Evolutionary conservation across 1,139 yeast genomes (phyloP), one percentile per base, ranked within the genome.

Genomic region (Suhomyces terraborum): DNA sequence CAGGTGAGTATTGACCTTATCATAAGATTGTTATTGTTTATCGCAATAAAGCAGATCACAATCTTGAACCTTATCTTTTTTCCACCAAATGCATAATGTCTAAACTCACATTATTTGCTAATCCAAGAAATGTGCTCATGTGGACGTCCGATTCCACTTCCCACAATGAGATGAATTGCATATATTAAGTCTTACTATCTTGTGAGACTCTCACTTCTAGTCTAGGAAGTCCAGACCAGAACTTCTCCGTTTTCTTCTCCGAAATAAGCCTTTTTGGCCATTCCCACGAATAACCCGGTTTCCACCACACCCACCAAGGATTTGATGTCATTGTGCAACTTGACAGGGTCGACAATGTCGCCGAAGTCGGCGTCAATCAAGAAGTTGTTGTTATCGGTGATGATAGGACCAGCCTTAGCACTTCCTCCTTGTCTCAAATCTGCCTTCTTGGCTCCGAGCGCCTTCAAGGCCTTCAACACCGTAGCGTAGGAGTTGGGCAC

Each of bases 321-420:
- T 66, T 88, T 89, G 62, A 94, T 82, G 53, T 79, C 61, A 28
- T 58, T 47, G 62, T 89, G 91, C 53, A 91, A 74, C 21, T 59
- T 60, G 34, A 58, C 55, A 4, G 91, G 85, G 52, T 84, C 81
- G 18, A 67, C 61, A 40, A 94, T 80, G 43, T 76, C 77, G 23
- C 96, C 97, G 59, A 94, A 93, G 61, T 89, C 91, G 22, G 96
- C 95, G 66, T 94, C 99, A 46, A 94, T 79, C 50, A 94, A 77
- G 60, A 89, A 88, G 66, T 91, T 93, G 64, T 91, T 89, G 67
- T 94, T 94, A 63, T 94, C 99, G 29, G 98, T 91, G 46, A 94
- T 86, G n/a, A 89, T 84, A 7, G 98, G 98, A 14, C 99, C 99
- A 5, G 98, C 98, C 67, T 94, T 94, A 27, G 95, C 89, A 42